These are phyloP conservation scores for Diaporthe australafricana DNA, from an alignment of 2,329 filamentous ascomycete species.

Conservation along the genomic window DNA sequence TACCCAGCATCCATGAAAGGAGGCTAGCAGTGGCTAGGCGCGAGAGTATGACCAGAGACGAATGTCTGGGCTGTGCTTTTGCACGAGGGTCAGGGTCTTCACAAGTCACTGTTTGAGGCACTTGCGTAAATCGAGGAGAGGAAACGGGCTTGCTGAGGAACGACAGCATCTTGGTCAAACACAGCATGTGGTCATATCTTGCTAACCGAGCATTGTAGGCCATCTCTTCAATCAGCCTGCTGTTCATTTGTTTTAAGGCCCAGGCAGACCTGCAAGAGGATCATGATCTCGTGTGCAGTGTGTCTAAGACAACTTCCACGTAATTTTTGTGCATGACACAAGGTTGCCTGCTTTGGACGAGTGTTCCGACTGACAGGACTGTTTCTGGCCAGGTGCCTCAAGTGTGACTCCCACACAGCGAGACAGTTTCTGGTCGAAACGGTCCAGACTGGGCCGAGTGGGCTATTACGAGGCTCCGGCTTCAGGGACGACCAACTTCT, in stretches of 20 bases:
- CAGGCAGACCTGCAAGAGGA: not conserved
- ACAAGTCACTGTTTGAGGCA: not conserved
- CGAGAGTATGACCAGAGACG: not conserved
- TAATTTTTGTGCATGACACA: not conserved
- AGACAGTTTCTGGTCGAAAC: slow-evolving; percentile 17
- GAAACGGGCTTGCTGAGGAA: not conserved
- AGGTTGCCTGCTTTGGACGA: not conserved
- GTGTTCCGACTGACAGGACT: not conserved
- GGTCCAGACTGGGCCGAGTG: not conserved
- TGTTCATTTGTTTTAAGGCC: not conserved
- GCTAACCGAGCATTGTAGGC: not conserved
- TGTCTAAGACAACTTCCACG: not conserved
- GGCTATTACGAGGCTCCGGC: not conserved
- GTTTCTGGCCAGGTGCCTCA: not conserved
- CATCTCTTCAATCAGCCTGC: not conserved
- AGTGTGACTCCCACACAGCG: not conserved
- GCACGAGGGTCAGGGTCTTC: not conserved
- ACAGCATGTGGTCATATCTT: not conserved
- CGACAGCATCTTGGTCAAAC: not conserved
- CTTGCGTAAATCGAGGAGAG: not conserved
- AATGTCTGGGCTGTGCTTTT: not conserved
- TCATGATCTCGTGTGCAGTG: not conserved
- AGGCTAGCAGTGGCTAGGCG: not conserved
- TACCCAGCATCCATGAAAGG: not conserved
- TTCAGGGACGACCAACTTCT: not conserved